Evolutionary conservation across 306 rosid species (phyloP), one percentile per base, ranked within the genome.

Genomic region (peach (Prunus persica)): DNA sequence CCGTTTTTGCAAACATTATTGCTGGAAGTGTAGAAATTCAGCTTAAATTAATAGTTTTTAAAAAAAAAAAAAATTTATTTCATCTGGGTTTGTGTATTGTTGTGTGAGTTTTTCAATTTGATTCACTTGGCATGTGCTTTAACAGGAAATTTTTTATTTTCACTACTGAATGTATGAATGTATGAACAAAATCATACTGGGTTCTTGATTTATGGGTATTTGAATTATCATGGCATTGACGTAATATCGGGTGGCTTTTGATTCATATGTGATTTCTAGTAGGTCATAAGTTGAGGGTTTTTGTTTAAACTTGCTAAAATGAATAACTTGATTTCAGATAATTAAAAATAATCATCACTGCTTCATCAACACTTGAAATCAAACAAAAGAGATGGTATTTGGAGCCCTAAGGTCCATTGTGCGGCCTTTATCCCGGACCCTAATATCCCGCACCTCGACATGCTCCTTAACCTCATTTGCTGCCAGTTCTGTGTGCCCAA

Each of bases 331-430:
- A n/a, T 22, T 72, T 56, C 55, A 72, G 55, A 72, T 34, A 11
- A 8, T 41, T 8, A 43, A 72, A 22, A 34, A 38, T 9, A 38
- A 18, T 57, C 55, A 20, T 56, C 38, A 25, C 27, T 14, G 73
- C 22, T 25, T 16, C 38, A 69, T 50, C 55, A 8, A 20, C 32
- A 32, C 5, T 55, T 52, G 34, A 55, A n/a, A 18, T 51, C 45
- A 2, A 62, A 7, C 15, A 28, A 24, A 0, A 27, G 61, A 71
- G 27, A 94, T 91, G 97, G 92, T 86, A 78, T 81, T 90, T 69
- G 90, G 88, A 79, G 80, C 84, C 54, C 72, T 94, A 52, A 85
- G 88, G 74, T 80, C 82, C 77, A 60, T 91, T 30, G 12, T 84
- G 54, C 91, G 87, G 32, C 89, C 96, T 16, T 50, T 94, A 3